These are phyloP conservation scores for Fusarium metavorans DNA, from an alignment of 2,329 filamentous ascomycete species.

Conservation along the genomic window DNA sequence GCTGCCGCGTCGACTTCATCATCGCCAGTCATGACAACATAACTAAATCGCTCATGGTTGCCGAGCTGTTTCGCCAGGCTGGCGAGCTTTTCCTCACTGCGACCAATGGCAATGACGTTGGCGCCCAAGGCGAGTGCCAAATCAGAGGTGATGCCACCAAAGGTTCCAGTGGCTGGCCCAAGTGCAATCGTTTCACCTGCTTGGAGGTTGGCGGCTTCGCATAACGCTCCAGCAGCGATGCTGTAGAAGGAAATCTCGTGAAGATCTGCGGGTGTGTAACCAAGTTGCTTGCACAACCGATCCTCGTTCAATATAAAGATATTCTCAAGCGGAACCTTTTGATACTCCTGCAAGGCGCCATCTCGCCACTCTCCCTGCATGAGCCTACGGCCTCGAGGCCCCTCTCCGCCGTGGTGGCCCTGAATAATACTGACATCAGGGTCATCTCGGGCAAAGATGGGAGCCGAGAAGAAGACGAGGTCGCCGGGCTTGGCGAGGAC, in stretches of 20 bases:
- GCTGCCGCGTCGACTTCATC: constrained; percentile 1
- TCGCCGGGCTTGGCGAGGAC: background rate
- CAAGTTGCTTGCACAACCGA: background rate
- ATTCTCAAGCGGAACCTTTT: constrained; percentile 12
- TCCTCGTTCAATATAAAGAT: background rate
- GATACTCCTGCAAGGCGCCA: constrained; percentile 8
- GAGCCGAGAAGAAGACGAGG: background rate
- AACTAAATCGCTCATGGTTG: background rate
- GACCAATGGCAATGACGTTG: background rate
- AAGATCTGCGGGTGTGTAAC: background rate
- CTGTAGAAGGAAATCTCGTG: background rate
- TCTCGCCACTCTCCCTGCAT: constrained; percentile 18
- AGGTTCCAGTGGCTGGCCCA: background rate
- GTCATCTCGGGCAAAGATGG: background rate
- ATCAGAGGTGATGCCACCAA: background rate
- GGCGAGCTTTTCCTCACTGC: background rate
- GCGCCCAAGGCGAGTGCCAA: background rate
- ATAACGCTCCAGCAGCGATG: background rate
- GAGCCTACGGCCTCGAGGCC: constrained; percentile 5
- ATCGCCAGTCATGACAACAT: constrained; percentile 3
- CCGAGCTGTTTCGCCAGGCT: background rate
- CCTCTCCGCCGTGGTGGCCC: constrained; percentile 12
- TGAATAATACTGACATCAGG: constrained; percentile 1
- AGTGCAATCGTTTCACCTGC: background rate
- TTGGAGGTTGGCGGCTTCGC: background rate